Evolutionary conservation across 192 early-diverging fungal genomes (phyloP).

Genomic region (Coemansia sp.): DNA sequence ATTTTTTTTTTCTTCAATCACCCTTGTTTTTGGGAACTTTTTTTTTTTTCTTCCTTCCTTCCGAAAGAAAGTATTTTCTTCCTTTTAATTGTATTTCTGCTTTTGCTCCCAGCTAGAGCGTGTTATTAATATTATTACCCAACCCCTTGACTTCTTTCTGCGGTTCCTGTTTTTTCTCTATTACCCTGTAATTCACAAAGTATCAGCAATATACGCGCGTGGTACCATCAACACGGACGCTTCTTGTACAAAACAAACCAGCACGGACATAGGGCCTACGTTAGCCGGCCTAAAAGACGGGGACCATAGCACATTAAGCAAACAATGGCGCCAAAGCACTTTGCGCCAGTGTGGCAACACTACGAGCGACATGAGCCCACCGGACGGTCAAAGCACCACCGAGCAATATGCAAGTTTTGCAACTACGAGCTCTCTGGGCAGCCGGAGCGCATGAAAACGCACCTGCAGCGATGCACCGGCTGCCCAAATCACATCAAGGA

Average conservation of each 20-base stretch:
- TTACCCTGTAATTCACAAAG: not conserved
- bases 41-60: too few species aligned
- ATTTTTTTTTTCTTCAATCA: not conserved
- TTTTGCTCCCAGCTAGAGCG: not conserved
- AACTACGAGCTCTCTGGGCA: slow-evolving; percentile 54
- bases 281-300: not conserved
- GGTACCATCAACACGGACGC: not conserved
- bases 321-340: slow-evolving; percentile 57
- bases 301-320: not conserved
- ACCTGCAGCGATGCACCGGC: slow-evolving; percentile 40
- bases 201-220: not conserved
- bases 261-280: not conserved
- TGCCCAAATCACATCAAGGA: slow-evolving; percentile 45
- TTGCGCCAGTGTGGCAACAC: slow-evolving; percentile 56
- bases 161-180: not conserved
- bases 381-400: slow-evolving; percentile 55
- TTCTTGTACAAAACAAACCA: not conserved
- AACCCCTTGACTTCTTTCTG: not conserved
- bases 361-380: slow-evolving; percentile 55
- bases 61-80: not conserved
- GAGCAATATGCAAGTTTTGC: slow-evolving; percentile 53
- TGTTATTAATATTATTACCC: not conserved
- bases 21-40: not conserved
- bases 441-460: slow-evolving; percentile 56
- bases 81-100: too few species aligned